Evolutionary conservation across 306 rosid species (phyloP), one percentile per base, ranked within the genome.

Genomic region (Purshia tridentata): DNA sequence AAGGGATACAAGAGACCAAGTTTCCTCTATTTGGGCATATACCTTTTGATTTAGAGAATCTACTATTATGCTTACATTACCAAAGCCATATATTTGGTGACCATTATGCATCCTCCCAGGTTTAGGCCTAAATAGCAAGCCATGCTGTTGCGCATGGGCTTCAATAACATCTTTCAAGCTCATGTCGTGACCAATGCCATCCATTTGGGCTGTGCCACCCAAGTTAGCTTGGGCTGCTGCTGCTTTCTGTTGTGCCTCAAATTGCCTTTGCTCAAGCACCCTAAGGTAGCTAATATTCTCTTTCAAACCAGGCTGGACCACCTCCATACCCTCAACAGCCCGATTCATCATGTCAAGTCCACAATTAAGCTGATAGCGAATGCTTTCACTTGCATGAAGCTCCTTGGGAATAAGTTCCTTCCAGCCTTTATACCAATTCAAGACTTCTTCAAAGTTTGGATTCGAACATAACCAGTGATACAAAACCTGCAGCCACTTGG

Each of bases 321-420:
- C 89, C 85, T 90, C 90, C 96, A 86, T 85, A 58, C 97, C 97
- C 68, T 90, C 95, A 52, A 83, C 96, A 19, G 96, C 97, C 69
- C 85, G 91, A 69, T 85, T 83, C 96, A 94, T 90, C 97, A 94
- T 94, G 61, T 91, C 97, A 67, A 94, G 87, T 55, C 95, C 99
- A 9, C 82, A n/a, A 41, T 84, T 88, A 73, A 94, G 88, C 85
- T 91, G 96, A 77, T 68, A 81, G 22, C 93, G 83, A 51, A 89
- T 88, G 46, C 77, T 83, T 82, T 88, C 96, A 79, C 85, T 91
- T 4, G 97, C 97, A 59, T 82, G 85, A 76, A 94, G 92, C 87
- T 89, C 97, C 63, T 78, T 78, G 4, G 97, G 94, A 69, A 94
- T 69, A 61, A 89, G 91, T 62, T 91, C 95, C 78, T 89, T 91